phyloP scores from a whole-genome alignment of 2,329 filamentous ascomycete species.

The Colletotrichum navitas region DNA sequence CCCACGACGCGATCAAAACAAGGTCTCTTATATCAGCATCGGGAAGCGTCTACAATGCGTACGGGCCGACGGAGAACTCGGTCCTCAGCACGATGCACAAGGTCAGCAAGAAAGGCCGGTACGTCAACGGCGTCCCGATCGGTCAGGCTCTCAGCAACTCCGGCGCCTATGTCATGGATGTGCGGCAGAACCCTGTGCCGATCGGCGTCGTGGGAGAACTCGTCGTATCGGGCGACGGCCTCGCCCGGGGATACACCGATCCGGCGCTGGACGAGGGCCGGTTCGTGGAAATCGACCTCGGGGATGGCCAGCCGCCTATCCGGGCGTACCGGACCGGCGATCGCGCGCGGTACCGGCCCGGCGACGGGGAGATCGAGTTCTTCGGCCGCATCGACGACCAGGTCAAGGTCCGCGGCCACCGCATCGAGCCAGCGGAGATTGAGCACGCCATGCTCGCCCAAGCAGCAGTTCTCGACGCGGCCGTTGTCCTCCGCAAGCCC shows the following conservation, averaged over 20 bases:
- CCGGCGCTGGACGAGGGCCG: constrained; percentile 28
- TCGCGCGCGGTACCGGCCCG: constrained; percentile 31
- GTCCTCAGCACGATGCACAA: not conserved
- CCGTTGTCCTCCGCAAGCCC: not conserved
- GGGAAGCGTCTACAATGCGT: constrained; percentile 7
- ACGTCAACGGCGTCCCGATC: constrained; percentile 1
- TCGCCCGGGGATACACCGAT: constrained; percentile 31
- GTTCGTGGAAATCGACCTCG: constrained; percentile 41
- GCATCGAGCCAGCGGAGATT: constrained; percentile 17
- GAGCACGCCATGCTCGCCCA: constrained; percentile 6
- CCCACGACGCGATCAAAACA: not conserved
- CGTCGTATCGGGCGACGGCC: constrained; percentile 2
- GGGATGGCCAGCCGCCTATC: not conserved
- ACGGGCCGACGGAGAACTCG: constrained; percentile 10
- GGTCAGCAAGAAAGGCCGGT: not conserved
- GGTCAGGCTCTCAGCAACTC: not conserved
- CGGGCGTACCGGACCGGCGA: constrained; percentile 48
- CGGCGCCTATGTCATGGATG: not conserved
- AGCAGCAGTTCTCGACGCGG: not conserved
- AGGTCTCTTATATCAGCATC: not conserved
- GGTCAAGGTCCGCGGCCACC: constrained; percentile 17
- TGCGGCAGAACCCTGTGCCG: not conserved
- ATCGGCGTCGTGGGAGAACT: constrained; percentile 13
- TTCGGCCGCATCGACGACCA: constrained; percentile 17
- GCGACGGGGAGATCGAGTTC: constrained; percentile 43